Percentiles rank a stretch among this genome's conserved stretches.
Evolutionary conservation across 108 stramenopile genomes (phyloP).

Genomic region (Schizochytrium sp.): DNA sequence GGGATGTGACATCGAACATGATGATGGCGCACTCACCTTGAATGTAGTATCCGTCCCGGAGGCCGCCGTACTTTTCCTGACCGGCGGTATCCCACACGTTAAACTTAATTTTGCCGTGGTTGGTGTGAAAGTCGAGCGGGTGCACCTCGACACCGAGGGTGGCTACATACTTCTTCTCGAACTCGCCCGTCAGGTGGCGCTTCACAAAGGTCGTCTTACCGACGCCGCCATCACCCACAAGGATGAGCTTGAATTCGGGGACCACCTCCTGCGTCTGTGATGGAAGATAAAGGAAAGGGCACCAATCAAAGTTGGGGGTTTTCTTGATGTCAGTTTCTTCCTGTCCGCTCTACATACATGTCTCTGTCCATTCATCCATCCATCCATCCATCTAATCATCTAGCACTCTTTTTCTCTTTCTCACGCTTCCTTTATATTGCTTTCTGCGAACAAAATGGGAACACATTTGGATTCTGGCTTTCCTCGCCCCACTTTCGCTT

Average conservation of each 20-base stretch:
- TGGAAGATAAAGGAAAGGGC: too few species aligned
- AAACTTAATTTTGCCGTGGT: constrained; percentile 96
- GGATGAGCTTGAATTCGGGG: constrained; percentile 97
- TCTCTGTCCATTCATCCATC: too few species aligned
- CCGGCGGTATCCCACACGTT: constrained; percentile 99
- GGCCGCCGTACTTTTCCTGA: constrained; percentile 97
- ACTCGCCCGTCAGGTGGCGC: constrained; percentile 97
- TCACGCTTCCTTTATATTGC: too few species aligned
- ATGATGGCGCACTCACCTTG: constrained; percentile 99
- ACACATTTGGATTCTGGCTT: too few species aligned
- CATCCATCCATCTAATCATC: too few species aligned
- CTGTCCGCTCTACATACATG: not conserved
- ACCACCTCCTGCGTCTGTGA: not conserved
- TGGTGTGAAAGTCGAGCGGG: constrained; percentile 93
- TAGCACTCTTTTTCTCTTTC: too few species aligned
- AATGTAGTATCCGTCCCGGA: constrained; percentile 90
- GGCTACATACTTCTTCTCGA: constrained; percentile 98
- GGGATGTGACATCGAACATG: constrained; percentile 92
- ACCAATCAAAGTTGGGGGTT: not conserved
- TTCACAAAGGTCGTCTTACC: constrained; percentile 99
- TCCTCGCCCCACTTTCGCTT: too few species aligned
- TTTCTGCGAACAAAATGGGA: too few species aligned
- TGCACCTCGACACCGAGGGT: constrained; percentile 90
- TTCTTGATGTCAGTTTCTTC: not conserved
- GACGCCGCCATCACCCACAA: constrained; percentile 97